Evolutionary conservation across 2,329 filamentous ascomycete species (phyloP), one percentile per base, ranked within the genome.

Genomic region (Claviceps lovelessii): DNA sequence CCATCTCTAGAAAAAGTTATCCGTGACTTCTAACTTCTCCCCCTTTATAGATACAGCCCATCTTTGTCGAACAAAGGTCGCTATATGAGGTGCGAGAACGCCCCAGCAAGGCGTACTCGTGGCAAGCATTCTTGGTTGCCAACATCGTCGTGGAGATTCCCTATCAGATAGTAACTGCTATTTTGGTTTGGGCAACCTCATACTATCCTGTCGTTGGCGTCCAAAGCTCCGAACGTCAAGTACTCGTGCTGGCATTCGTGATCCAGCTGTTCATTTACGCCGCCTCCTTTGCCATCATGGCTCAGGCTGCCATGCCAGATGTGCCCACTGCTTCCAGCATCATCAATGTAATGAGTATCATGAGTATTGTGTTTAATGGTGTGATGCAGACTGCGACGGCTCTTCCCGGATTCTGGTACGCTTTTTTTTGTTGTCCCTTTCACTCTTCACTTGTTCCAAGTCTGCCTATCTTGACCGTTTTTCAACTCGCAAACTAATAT

Each of bases 51-150:
- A 54, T 54, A 13, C 88, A 89, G 78, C 86, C 87, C 0, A 80
- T 85, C 54, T 90, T 90, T 61, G 75, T 90, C 59, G 82, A 81
- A 0, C 85, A 89, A 61, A 79, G 87, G 19, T 76, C 82, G 1
- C 73, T 90, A 0, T 90, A 90, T 67, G 86, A 90, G 67, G 85
- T 86, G 5, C 83, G 85, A 50, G 87, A 90, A 67, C 78, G 85
- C 0, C 85, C 86, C 0, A 81, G 77, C 66, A 88, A 88, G 63
- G 75, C 82, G 0, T 90, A 90, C 70, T 86, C 82, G 0, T 90
- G 86, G 86, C 76, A 80, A 60, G 83, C 78, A 0, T 89, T 90
- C 68, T 77, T 90, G 65, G 69, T 85, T 3, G 79, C 83, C 63
- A 87, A 88, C 63, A 79, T 89, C 54, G 53, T 86, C 3, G 84